Percentiles rank a stretch among this genome's conserved stretches.
phyloP scores from a whole-genome alignment of 192 early-diverging fungal species.

The Mortierella hygrophila region DNA sequence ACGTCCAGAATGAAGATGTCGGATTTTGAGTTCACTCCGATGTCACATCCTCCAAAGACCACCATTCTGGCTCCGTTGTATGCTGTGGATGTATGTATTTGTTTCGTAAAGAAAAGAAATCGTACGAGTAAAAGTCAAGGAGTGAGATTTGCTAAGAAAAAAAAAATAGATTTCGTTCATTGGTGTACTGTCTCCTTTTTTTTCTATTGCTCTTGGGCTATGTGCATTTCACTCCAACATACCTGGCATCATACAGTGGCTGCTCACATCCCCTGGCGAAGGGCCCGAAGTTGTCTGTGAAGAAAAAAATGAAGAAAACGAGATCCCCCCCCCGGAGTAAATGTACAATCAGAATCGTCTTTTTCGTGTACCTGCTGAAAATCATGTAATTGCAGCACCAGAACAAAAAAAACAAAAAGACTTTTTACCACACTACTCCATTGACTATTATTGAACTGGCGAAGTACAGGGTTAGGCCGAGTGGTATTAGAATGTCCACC shows the following conservation, averaged over 20 bases:
- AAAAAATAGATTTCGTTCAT: not conserved
- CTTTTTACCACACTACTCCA: not conserved
- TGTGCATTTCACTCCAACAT: not conserved
- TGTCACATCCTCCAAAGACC: not conserved
- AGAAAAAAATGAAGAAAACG: not conserved
- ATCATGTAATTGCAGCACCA: not conserved
- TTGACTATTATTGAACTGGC: not conserved
- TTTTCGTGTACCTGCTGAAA: not conserved
- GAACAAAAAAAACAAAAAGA: not conserved
- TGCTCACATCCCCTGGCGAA: not conserved
- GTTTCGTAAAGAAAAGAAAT: not conserved
- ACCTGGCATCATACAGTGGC: not conserved
- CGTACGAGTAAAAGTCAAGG: not conserved
- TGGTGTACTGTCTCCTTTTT: not conserved
- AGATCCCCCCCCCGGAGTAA: too few relatives aligned
- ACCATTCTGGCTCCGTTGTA: slow-evolving; percentile 6
- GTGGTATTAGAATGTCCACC: not conserved
- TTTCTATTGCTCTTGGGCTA: not conserved
- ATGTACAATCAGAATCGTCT: not conserved
- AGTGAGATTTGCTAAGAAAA: not conserved
- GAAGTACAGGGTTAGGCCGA: not conserved
- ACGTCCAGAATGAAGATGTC: not conserved
- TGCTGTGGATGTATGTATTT: not conserved
- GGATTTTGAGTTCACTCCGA: not conserved
- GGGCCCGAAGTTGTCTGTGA: not conserved